phyloP scores from a whole-genome alignment of 176 grass and related monocot species.

The Musa beccarii region DNA sequence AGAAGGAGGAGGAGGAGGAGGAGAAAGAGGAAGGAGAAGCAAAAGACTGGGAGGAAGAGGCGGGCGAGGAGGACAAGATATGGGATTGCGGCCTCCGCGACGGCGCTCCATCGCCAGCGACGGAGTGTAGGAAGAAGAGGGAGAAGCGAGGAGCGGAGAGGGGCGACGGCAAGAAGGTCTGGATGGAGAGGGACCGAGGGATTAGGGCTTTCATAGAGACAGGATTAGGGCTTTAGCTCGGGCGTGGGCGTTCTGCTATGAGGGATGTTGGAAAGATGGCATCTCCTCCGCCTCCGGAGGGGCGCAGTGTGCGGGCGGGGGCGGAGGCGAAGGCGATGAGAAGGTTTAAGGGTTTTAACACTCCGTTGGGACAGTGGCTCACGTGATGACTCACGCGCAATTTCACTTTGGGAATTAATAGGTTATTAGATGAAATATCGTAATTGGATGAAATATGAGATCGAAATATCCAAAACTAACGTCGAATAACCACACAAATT shows the following conservation, averaged over 20 bases:
- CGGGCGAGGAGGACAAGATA: neutral
- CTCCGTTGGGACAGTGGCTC: too few relatives aligned
- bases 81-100: neutral
- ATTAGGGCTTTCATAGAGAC: constrained; percentile 27
- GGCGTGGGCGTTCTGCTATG: neutral
- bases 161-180: neutral
- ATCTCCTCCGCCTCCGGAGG: too few relatives aligned
- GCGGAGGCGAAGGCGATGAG: too few relatives aligned
- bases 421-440: too few relatives aligned
- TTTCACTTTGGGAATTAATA: too few relatives aligned
- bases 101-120: neutral
- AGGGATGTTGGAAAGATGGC: too few relatives aligned
- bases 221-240: neutral
- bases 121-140: constrained; percentile 3
- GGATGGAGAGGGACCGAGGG: neutral
- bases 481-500: too few relatives aligned
- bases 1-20: constrained; percentile 6
- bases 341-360: too few relatives aligned
- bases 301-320: too few relatives aligned
- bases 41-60: neutral
- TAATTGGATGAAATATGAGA: too few relatives aligned
- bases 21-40: constrained; percentile 10
- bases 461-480: too few relatives aligned
- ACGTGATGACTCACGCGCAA: too few relatives aligned
- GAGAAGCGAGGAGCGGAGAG: constrained; percentile 19